phyloP scores from a whole-genome alignment of 148 eudicot species.

The Suaeda aralocaspica region DNA sequence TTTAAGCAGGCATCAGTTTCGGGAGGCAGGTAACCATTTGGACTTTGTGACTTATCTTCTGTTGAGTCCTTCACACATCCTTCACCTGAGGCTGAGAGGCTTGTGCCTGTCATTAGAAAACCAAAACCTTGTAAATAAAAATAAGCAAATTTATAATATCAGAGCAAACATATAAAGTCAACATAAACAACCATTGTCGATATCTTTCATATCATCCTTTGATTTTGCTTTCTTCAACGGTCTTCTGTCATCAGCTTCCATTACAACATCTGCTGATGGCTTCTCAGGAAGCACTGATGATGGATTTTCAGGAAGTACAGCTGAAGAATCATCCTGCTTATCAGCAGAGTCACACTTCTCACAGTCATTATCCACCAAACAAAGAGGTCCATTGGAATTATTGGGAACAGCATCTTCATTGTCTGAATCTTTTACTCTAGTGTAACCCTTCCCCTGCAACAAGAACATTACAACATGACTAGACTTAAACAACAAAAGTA shows the following conservation, averaged over 20 bases:
- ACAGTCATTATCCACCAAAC: conserved; percentile 37
- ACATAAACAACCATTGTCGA: conserved; percentile 38
- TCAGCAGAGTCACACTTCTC: conserved; percentile 26
- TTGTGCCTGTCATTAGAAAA: conserved; percentile 28
- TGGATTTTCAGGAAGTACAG: conserved; percentile 26
- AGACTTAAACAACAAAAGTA: conserved; percentile 1
- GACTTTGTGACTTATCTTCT: conserved; percentile 27
- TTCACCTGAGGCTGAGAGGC: conserved; percentile 30
- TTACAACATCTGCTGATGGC: conserved; percentile 25
- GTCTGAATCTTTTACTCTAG: conserved; percentile 35
- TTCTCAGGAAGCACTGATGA: conserved; percentile 34
- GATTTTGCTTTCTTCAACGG: conserved; percentile 71
- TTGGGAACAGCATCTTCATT: conserved; percentile 39
- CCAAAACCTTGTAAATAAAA: not conserved
- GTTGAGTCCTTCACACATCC: conserved; percentile 28
- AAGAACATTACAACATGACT: conserved; percentile 12
- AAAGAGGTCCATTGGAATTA: conserved; percentile 34
- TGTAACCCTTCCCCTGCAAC: conserved; percentile 44
- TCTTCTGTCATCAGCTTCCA: conserved; percentile 46
- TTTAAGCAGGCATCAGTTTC: conserved; percentile 77
- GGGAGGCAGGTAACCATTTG: conserved; percentile 24
- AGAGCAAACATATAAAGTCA: not conserved
- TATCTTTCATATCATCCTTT: conserved; percentile 34
- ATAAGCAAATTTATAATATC: conserved; percentile 4
- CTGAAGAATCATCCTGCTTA: conserved; percentile 24